Conservation (phyloP, 2,329 filamentous ascomycete genomes). For the Cladosporium sp. region DNA sequence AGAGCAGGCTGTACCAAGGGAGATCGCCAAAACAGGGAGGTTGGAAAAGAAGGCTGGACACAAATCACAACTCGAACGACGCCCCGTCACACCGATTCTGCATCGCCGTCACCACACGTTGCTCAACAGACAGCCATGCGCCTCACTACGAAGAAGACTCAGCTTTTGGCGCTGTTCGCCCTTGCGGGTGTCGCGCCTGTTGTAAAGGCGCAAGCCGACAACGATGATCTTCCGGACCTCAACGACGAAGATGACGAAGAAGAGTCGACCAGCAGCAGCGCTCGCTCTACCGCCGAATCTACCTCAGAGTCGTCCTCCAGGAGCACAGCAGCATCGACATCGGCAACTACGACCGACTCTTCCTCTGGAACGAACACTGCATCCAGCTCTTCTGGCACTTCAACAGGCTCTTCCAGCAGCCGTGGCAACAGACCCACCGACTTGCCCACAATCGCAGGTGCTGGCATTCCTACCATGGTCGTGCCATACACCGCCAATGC, state of each 20-base stretch:
- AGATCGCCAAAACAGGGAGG: background rate
- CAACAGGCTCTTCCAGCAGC: slow-evolving; percentile 10
- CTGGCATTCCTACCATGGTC: slow-evolving; percentile 61
- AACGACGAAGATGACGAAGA: slow-evolving; percentile 19
- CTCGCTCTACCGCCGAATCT: slow-evolving; percentile 18
- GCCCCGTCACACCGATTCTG: background rate
- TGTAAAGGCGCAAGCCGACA: slow-evolving; percentile 23
- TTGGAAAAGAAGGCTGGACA: slow-evolving; percentile 6
- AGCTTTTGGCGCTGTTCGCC: slow-evolving; percentile 19
- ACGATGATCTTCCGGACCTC: slow-evolving; percentile 24
- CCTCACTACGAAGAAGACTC: slow-evolving; percentile 1
- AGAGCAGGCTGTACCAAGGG: background rate
- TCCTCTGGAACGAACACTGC: slow-evolving; percentile 17
- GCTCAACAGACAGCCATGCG: slow-evolving; percentile 1
- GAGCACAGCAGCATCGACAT: slow-evolving; percentile 25
- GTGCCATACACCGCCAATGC: slow-evolving; percentile 80
- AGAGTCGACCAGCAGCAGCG: slow-evolving; percentile 17
- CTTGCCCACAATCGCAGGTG: slow-evolving; percentile 53
- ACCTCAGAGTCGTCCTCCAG: slow-evolving; percentile 17
- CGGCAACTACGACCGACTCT: slow-evolving; percentile 21
- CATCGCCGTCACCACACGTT: background rate
- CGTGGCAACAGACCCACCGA: slow-evolving; percentile 31
- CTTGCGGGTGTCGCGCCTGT: slow-evolving; percentile 19
- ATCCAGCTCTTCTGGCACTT: slow-evolving; percentile 19
- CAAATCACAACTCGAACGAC: background rate